phyloP scores from a whole-genome alignment of 2,329 filamentous ascomycete species.

The Venturiaceae sp. region DNA sequence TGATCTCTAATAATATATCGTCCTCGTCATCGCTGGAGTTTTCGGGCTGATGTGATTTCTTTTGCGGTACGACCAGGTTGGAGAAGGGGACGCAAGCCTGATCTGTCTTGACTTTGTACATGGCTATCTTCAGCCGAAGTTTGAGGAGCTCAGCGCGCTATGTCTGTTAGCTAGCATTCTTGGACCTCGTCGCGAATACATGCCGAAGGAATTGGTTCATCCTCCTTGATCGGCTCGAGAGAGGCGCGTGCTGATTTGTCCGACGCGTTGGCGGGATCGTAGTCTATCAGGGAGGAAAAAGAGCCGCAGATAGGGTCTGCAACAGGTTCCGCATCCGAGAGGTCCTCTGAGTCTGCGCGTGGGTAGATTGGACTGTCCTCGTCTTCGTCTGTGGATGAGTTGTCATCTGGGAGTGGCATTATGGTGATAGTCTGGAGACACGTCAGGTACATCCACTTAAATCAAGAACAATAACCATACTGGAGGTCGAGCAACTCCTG shows the following conservation, averaged over 20 bases:
- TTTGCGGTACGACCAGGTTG: slow-evolving; percentile 29
- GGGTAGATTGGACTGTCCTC: not conserved
- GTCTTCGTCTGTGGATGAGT: not conserved
- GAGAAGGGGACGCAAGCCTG: slow-evolving; percentile 58
- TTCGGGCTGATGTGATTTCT: not conserved
- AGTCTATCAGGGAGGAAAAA: slow-evolving; percentile 39
- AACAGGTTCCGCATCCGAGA: not conserved
- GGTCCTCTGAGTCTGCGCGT: not conserved
- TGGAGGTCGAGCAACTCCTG: not conserved
- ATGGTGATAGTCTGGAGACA: not conserved
- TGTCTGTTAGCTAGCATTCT: slow-evolving; percentile 13
- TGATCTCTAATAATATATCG: not conserved
- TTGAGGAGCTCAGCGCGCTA: slow-evolving; percentile 57
- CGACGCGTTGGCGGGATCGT: slow-evolving; percentile 26
- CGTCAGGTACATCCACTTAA: not conserved
- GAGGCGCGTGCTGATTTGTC: slow-evolving; percentile 1
- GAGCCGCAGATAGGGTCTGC: slow-evolving; percentile 21
- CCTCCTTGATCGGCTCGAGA: not conserved
- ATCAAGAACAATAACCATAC: not conserved
- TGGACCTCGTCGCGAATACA: not conserved
- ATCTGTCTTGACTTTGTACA: slow-evolving; percentile 66
- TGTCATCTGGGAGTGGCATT: slow-evolving; percentile 2
- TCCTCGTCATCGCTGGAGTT: not conserved
- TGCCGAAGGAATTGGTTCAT: not conserved
- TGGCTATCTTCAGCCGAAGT: slow-evolving; percentile 59